Base-by-base conservation (phyloP, 108 stramenopile genomes). In the Aureococcus anophagefferens region DNA sequence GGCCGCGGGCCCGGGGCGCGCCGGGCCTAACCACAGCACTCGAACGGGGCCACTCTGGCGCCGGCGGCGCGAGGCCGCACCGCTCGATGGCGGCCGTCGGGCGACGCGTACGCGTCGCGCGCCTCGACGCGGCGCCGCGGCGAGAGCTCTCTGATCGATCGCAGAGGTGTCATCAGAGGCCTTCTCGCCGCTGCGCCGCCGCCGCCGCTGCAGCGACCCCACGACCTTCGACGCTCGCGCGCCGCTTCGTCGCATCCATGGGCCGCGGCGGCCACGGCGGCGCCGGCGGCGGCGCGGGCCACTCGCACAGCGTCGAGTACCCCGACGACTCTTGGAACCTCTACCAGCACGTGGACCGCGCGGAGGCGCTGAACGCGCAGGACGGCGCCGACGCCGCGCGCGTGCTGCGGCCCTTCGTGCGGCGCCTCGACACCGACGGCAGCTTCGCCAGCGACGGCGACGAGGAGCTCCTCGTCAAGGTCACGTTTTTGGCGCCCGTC, bases 301-400 rank as follows among this genome's bases (percentile, higher is more conserved):
- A 35, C 21, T 28, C 25, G 25, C 69, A 36, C 25, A 25, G 3
- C 21, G 62, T 28, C 0, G 67, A 74, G 0, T 74, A 74, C 33
- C 73, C 73, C 33, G 73, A 74, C 51, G 73, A 74, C 37, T 4
- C 7, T 15, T 74, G 73, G 73, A 74, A 74, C 35, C 67, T 74
- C 1, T 74, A 74, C 30, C 46, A 64, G 17, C 63, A 65, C 45
- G 29, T 74, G 9, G 73, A 67, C 3, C 1, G 13, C 5, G 66
- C 73, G 11, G 33, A 30, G 13, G 46, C 62, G 17, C 32, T 74
- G 3, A 74, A 74, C 33, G 66, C 73, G 25, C 3, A 31, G 35
- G n/a, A n/a, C n/a, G 15, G 63, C 30, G 31, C 33, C 18, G 46
- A 62, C 33, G 73, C 31, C 17, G 25, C 33, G 14, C 30, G 67